Percentiles rank a stretch among this genome's conserved stretches.
Evolutionary conservation across 2,329 filamentous ascomycete species (phyloP).

Genomic region (Penicillium hordei): DNA sequence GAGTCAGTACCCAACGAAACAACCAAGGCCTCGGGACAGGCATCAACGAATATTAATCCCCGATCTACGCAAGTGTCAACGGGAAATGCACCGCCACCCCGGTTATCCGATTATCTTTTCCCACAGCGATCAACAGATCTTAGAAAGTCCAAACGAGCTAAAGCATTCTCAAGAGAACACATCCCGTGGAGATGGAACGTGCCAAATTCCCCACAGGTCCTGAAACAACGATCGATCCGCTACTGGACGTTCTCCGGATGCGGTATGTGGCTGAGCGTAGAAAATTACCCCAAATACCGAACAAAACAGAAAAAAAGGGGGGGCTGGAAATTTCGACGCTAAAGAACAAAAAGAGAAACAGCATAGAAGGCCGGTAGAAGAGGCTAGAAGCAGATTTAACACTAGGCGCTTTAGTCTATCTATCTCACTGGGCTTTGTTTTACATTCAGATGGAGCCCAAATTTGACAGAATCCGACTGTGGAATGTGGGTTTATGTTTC

Average conservation of each 20-base stretch:
- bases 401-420: background rate
- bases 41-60: background rate
- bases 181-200: slow-evolving; percentile 16
- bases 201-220: slow-evolving; percentile 22
- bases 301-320: slow-evolving; percentile 11
- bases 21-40: background rate
- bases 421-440: slow-evolving; percentile 7
- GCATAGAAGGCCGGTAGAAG: slow-evolving; percentile 6
- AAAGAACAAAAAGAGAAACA: slow-evolving; percentile 6
- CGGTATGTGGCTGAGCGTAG: slow-evolving; percentile 18
- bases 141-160: background rate
- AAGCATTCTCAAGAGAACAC: background rate
- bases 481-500: background rate
- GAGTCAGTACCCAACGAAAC: background rate
- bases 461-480: background rate
- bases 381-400: slow-evolving; percentile 4
- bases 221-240: slow-evolving; percentile 24
- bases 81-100: background rate
- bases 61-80: background rate
- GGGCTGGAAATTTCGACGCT: slow-evolving; percentile 3
- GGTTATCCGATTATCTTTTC: background rate
- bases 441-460: slow-evolving; percentile 3
- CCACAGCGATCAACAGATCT: slow-evolving; percentile 3
- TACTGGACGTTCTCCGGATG: background rate
- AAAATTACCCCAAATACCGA: slow-evolving; percentile 4